Evolutionary conservation across 306 rosid species (phyloP).

Genomic region (Vigna radiata): DNA sequence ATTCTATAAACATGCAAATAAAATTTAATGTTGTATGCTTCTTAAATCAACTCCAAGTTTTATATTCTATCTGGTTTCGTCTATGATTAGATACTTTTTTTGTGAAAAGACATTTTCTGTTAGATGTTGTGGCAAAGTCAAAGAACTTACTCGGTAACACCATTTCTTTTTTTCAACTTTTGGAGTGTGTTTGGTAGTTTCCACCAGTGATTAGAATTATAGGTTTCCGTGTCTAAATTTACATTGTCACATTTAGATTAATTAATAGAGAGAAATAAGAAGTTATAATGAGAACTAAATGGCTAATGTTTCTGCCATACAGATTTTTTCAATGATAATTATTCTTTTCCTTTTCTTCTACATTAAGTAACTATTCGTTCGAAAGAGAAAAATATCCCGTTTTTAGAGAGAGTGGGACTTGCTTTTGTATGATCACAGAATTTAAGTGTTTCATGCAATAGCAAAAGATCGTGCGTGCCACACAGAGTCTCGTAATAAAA

Average conservation of each 20-base stretch:
- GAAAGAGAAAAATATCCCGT: not conserved
- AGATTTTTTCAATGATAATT: not conserved
- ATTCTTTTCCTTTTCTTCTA: not conserved
- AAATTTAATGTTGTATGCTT: too few relatives aligned
- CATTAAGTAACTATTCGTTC: not conserved
- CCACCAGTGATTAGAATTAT: not conserved
- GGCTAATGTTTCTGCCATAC: not conserved
- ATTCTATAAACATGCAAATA: too few relatives aligned
- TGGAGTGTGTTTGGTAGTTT: not conserved
- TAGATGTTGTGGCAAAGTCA: not conserved
- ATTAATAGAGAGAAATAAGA: not conserved
- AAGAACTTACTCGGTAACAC: not conserved
- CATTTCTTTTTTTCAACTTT: not conserved
- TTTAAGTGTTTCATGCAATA: not conserved
- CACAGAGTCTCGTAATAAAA: not conserved
- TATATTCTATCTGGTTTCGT: too few relatives aligned
- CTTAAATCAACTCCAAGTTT: too few relatives aligned
- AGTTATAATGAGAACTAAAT: not conserved
- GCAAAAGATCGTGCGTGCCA: not conserved
- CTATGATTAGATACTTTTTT: not conserved
- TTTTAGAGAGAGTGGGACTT: not conserved
- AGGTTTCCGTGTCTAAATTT: not conserved
- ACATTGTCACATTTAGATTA: not conserved
- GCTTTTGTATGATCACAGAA: not conserved
- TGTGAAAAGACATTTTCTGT: not conserved